Base-by-base conservation (phyloP, 2,329 filamentous ascomycete species). In the Raffaelea albimanens region DNA sequence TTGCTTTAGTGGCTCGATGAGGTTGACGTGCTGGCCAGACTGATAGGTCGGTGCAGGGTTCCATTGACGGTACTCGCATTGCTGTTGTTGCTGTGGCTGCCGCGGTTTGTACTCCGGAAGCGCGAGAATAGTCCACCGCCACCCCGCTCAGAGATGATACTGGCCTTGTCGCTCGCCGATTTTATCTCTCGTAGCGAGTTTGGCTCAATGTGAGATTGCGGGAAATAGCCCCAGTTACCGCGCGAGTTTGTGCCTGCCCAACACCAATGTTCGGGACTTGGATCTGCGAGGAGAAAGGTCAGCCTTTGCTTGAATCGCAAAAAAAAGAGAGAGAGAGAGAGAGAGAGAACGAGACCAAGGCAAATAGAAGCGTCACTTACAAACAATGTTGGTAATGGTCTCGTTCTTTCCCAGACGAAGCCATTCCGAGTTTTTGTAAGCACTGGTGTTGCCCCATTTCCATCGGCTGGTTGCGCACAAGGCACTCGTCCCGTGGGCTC, bases 391-490 rank as follows among this genome's bases (percentile, higher is more conserved):
- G 54, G 72, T 80, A 18, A 84, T 82, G 3, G 71, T 67, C 48
- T 86, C 82, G 20, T 76, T 77, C 58, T 80, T 81, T 40, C 82
- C 77, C 55, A 86, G 74, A 55, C 67, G 71, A 18, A 80, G 63
- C 75, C 75, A 78, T n/a, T 56, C 58, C 11, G 63, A 65, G 34
- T 58, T 55, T 3, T 44, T 43, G 20, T 58, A 55, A 40, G 63
- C 65, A n/a, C 70, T 67, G 50, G 67, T 68, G 20, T 64, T 60
- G 5, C 46, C 47, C 42, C 75, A 77, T 56, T 68, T 76, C 75
- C 75, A 79, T 47, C 67, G 64, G 5, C 69, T 66, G 18, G 70
- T 67, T 4, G 70, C 75, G 40, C 66, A 64, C 25, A 75, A 59
- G n/a, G 63, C 62, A 48, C 70, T 75, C 21, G 64, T 63, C 5